phyloP scores from a whole-genome alignment of 768 basidiomycete species.

The Basidioascus undulatus region DNA sequence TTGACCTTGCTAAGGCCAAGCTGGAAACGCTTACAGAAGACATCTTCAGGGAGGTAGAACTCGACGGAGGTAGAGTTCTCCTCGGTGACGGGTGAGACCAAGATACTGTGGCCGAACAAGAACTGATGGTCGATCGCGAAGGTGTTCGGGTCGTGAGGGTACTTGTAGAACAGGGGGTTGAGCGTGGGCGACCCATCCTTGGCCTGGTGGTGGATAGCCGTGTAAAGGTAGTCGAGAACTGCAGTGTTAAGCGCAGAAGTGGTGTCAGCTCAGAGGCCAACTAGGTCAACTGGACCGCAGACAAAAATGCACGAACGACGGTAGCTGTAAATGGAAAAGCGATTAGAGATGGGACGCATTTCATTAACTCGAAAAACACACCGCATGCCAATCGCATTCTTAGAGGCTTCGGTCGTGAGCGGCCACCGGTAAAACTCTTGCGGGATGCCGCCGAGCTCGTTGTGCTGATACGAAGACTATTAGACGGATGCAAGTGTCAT shows the following conservation, averaged over 20 bases:
- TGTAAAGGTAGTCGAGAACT: conserved; percentile 50
- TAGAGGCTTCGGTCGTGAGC: conserved; percentile 25
- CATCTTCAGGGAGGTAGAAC: conserved; percentile 38
- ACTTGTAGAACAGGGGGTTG: conserved; percentile 41
- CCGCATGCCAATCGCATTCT: conserved; percentile 36
- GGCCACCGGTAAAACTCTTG: conserved; percentile 51
- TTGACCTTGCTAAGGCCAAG: no score
- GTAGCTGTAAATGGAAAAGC: conserved; percentile 23
- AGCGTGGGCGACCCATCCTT: conserved; percentile 38
- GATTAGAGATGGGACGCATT: not conserved
- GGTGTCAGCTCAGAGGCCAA: no score
- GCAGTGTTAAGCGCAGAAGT: no score
- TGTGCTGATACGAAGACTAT: conserved; percentile 25
- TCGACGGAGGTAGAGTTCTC: conserved; percentile 14
- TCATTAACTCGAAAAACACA: conserved; percentile 14
- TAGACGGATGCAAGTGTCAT: no score
- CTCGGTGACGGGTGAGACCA: conserved; percentile 25
- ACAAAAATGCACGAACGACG: no score
- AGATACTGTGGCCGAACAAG: conserved; percentile 40
- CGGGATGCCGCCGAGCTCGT: conserved; percentile 25
- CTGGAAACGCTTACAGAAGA: no score
- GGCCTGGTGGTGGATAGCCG: conserved; percentile 36
- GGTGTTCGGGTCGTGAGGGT: conserved; percentile 35
- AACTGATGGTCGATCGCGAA: conserved; percentile 41
- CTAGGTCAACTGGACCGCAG: no score